Base-by-base conservation (phyloP, 768 basidiomycete species). In the Crassisporium funariophilum region DNA sequence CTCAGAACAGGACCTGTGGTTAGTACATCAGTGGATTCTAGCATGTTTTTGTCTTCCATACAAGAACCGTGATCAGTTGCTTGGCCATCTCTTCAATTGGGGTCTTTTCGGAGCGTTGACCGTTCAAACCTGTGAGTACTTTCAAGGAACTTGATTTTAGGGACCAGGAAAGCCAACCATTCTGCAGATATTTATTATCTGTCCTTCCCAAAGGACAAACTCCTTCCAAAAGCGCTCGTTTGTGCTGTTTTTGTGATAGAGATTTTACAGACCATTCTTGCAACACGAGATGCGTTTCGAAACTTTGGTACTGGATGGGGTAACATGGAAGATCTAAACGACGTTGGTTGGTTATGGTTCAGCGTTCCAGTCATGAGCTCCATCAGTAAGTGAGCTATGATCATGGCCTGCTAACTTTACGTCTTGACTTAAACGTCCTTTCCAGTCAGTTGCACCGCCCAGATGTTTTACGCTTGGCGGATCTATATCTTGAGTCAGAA, bases 161-260 rank as follows among this genome's bases (percentile, higher is more conserved):
- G 55, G 41, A 75, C 79, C 4, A 82, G 53, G 0, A 79, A 74
- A 7, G 77, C 55, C 2, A 57, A 51, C 2, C 66, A 53, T 29
- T 25, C 20, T 37, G 57, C 37, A 67, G 47, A 49, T 52, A 52
- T 44, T 71, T 73, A 58, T 75, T 77, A 17, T 66, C 67, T 45
- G 65, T 66, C 56, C 63, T 67, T 38, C 69, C 75, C 53, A 6
- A 47, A 48, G 11, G 58, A 62, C 27, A 38, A 46, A 3, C 16
- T 5, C 2, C 13, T 46, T 11, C 46, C 31, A 12, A 62, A 57
- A 34, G 7, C 31, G 4, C 31, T 60, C 13, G 57, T 62, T 24
- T 23, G 35, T 15, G 43, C 50, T 35, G 41, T 62, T 9, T 37
- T 49, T 41, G 10, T 60, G 5, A 47, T 53, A 3, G 59, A 62